Evolutionary conservation across 2,329 filamentous ascomycete species (phyloP).

Genomic region (Curvularia verruculosa): DNA sequence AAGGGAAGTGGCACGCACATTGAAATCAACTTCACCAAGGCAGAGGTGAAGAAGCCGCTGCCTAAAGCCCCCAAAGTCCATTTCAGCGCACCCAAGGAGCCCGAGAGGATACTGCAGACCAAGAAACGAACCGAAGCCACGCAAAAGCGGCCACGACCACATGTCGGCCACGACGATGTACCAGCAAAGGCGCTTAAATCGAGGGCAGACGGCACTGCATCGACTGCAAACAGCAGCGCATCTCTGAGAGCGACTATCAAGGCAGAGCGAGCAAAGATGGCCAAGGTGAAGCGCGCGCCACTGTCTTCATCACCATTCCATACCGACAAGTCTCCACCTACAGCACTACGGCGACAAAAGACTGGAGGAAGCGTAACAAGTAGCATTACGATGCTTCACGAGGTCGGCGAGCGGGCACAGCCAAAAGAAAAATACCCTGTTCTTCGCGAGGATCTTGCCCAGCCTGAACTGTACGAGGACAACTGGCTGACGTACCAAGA

Average conservation of each 20-base stretch:
- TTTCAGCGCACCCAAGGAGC: slow-evolving; percentile 33
- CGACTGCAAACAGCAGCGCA: slow-evolving; percentile 32
- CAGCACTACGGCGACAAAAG: slow-evolving; percentile 38
- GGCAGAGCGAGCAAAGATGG: slow-evolving; percentile 31
- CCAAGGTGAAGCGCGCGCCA: slow-evolving; percentile 27
- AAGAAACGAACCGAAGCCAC: slow-evolving; percentile 35
- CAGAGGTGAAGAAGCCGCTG: slow-evolving; percentile 31
- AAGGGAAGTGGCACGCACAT: slow-evolving; percentile 38
- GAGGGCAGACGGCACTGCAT: slow-evolving; percentile 36
- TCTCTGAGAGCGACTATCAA: slow-evolving; percentile 35
- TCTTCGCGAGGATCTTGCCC: slow-evolving; percentile 60
- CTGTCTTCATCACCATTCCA: slow-evolving; percentile 47
- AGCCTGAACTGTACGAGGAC: slow-evolving; percentile 67
- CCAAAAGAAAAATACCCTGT: slow-evolving; percentile 56
- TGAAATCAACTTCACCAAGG: slow-evolving; percentile 41
- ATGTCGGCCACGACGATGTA: slow-evolving; percentile 36
- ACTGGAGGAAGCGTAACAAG: slow-evolving; percentile 34
- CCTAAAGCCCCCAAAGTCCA: slow-evolving; percentile 37
- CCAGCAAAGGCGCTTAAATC: slow-evolving; percentile 47
- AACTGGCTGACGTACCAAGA: slow-evolving; percentile 68
- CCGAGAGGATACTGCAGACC: slow-evolving; percentile 24
- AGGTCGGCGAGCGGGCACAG: slow-evolving; percentile 38
- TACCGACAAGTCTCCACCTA: slow-evolving; percentile 45
- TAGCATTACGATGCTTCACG: slow-evolving; percentile 43
- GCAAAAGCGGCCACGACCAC: slow-evolving; percentile 45